Base-by-base conservation (phyloP, 1,284 basidiomycete species). In the Pseudozyma hubeiensis region DNA sequence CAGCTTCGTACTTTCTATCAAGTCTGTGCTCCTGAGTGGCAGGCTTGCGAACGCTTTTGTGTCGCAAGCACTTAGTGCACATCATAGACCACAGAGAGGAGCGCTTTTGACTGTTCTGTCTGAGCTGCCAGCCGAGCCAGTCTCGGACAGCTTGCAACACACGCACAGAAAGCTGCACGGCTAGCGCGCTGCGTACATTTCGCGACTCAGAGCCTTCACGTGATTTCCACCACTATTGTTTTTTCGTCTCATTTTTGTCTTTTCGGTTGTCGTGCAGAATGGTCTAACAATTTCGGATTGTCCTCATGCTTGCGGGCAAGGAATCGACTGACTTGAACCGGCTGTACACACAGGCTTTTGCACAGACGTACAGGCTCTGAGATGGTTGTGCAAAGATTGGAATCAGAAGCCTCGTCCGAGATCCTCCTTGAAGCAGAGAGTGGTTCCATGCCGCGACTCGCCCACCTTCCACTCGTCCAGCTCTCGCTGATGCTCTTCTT, bases 341-440 rank as follows among this genome's bases (percentile, higher is more conserved):
- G 24, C 24, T 24, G 24, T 24, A 24, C 24, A 24, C 24, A 24
- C 24, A 24, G 24, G 35, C 35, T 37, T 37, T 37, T 14, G 35
- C 35, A 10, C 35, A 37, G 35, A 37, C 35, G 35, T 37, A 10
- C 9, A 41, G 40, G 16, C 13, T 41, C 7, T 16, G 40, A 14
- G 16, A 16, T 14, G 40, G 40, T 41, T 5, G 7, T 41, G 7
- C 24, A 24, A 24, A 24, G 24, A n/a, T 16, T n/a, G 7, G 7
- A n/a, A 9, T 54, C 31, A 75, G 39, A 66, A 71, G 19, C 71
- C 75, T 35, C 65, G 69, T 16, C 71, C 57, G 6, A 81, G 64
- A 19, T 70, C 67, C 24, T 77, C 66, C 6, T 55, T 49, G 46
- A 77, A 79, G 58, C 81, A 82, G 2, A 79, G 69, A 3, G 78